Conservation (phyloP, 768 basidiomycete species). For the Plicaturopsis crispa region DNA sequence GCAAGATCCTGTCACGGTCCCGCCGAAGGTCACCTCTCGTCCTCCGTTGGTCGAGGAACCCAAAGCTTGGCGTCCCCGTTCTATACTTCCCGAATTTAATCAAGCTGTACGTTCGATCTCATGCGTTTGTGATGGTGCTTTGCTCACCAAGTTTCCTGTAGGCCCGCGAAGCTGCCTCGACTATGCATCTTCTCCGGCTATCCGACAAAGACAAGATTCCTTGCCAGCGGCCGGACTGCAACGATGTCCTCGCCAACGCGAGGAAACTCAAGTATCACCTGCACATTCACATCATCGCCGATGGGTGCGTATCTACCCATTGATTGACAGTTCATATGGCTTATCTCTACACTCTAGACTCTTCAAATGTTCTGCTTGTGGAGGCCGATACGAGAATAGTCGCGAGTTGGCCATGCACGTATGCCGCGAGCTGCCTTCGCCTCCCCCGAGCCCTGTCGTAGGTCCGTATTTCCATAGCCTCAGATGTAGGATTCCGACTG, state of each 20-base stretch:
- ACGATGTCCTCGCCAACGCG: conserved; percentile 18
- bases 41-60: too few relatives aligned
- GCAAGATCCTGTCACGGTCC: too few relatives aligned
- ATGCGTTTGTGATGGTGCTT: not conserved
- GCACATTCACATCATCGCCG: conserved; percentile 39
- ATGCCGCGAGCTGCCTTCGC: conserved; percentile 8
- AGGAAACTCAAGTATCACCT: conserved; percentile 26
- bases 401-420: conserved; percentile 13
- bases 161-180: not conserved
- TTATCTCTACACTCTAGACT: conserved; percentile 8
- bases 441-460: not conserved
- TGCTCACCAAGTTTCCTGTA: not conserved
- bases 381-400: conserved; percentile 12
- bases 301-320: conserved; percentile 23
- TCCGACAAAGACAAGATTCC: conserved; percentile 23
- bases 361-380: conserved; percentile 17
- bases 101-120: not conserved
- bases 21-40: too few relatives aligned
- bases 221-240: conserved; percentile 39
- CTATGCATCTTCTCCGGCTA: conserved; percentile 7
- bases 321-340: conserved; percentile 1
- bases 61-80: too few relatives aligned
- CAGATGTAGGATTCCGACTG: too few relatives aligned
- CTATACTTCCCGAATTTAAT: not conserved
- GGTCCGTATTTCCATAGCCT: not conserved